Evolutionary conservation across 768 basidiomycete genomes (phyloP).

Genomic region (Tephrocybe sp.): DNA sequence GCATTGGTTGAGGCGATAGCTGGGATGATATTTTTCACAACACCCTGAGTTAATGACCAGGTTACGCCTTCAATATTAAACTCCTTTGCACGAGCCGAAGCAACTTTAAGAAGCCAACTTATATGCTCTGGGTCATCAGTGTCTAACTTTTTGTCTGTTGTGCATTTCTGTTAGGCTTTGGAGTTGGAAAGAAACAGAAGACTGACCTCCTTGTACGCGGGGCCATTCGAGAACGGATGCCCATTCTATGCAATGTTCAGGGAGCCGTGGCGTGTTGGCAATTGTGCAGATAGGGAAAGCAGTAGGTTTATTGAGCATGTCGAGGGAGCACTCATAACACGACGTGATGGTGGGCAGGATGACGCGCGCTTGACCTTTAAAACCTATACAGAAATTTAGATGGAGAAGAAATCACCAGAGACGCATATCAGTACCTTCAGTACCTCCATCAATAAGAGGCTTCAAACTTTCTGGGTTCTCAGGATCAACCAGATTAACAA

Average conservation of each 20-base stretch:
- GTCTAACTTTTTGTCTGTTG: constrained; percentile 89
- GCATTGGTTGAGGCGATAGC: constrained; percentile 99
- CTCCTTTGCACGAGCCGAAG: constrained; percentile 80
- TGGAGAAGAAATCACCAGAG: not conserved
- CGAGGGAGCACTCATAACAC: constrained; percentile 97
- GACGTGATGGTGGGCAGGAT: constrained; percentile 94
- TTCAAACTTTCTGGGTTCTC: constrained; percentile 92
- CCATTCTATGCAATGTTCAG: constrained; percentile 99
- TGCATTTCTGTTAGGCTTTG: not conserved
- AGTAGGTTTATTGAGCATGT: constrained; percentile 97
- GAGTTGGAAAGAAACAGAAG: not conserved
- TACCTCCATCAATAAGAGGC: constrained; percentile 97
- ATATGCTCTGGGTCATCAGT: constrained; percentile 98
- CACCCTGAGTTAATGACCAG: constrained; percentile 96
- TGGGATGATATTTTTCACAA: constrained; percentile 99
- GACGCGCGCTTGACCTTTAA: constrained; percentile 97
- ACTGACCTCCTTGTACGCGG: constrained; percentile 78
- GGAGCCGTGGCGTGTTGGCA: constrained; percentile 95
- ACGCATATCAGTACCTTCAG: constrained; percentile 66
- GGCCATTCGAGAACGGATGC: constrained; percentile 99
- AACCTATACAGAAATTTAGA: constrained; percentile 51
- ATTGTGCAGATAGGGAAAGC: constrained; percentile 99
- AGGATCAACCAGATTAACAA: constrained; percentile 92
- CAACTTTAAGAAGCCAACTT: constrained; percentile 83
- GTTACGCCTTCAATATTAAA: constrained; percentile 99